Conservation (phyloP, 257 asterid species). For the Pogostemon cablin region DNA sequence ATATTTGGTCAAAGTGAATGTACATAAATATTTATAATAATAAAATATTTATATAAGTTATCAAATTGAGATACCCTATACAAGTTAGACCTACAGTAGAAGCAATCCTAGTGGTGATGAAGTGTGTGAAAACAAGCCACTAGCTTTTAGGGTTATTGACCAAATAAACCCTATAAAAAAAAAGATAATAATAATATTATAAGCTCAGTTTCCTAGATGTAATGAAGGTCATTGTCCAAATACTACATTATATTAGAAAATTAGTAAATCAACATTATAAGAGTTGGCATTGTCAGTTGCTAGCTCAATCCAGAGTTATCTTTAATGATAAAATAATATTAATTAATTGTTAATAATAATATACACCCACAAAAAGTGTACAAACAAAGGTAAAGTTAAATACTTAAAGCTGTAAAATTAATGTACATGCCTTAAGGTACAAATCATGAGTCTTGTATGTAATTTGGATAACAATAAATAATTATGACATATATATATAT, state of each 20-base stretch:
- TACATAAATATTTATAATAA: background rate
- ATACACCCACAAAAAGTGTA: conserved; percentile 25
- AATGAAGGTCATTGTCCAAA: conserved; percentile 44
- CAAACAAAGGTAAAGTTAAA: conserved; percentile 41
- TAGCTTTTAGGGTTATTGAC: conserved; percentile 55
- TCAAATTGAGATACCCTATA: conserved; percentile 30
- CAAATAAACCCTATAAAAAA: conserved; percentile 42
- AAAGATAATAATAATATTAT: conserved; percentile 27
- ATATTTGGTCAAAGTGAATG: background rate
- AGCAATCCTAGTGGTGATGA: conserved; percentile 39
- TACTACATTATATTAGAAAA: conserved; percentile 23
- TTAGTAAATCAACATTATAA: conserved; percentile 36
- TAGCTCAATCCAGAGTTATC: conserved; percentile 38
- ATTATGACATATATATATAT: conserved; percentile 20
- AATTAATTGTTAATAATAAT: background rate
- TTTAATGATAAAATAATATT: conserved; percentile 33
- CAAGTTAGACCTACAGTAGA: conserved; percentile 32
- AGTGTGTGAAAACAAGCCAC: conserved; percentile 45
- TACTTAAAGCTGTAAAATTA: conserved; percentile 50
- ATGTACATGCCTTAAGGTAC: conserved; percentile 46
- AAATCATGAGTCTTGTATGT: conserved; percentile 52
- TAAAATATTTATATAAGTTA: conserved; percentile 14
- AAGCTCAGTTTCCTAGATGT: conserved; percentile 56
- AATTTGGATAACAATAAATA: conserved; percentile 44
- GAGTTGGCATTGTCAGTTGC: conserved; percentile 56